Percentiles rank a stretch among this genome's conserved stretches.
phyloP scores from a whole-genome alignment of 2,329 filamentous ascomycete genomes.

The Drechslerella dactyloides region DNA sequence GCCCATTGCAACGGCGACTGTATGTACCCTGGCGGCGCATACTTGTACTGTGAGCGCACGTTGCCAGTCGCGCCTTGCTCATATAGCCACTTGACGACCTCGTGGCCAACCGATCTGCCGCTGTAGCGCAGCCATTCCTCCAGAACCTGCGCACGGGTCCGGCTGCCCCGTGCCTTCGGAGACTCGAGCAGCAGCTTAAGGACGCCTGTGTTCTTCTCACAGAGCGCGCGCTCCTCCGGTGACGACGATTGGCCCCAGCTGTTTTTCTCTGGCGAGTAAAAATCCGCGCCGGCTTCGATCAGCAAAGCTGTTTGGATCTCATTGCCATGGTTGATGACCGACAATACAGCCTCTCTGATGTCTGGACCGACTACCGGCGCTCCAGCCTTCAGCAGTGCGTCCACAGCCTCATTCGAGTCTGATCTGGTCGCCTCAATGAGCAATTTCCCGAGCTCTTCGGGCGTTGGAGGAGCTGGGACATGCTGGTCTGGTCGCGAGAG shows the following conservation, averaged over 20 bases:
- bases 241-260: neutral
- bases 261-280: neutral
- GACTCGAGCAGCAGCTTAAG: conserved; percentile 15
- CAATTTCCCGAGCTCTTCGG: conserved; percentile 6
- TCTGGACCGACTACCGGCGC: neutral
- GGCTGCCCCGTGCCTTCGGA: conserved; percentile 12
- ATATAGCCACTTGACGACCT: conserved; percentile 20
- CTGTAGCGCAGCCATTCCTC: conserved; percentile 20
- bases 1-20: conserved; percentile 18
- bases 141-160: conserved; percentile 14
- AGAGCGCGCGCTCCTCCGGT: conserved; percentile 8
- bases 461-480: conserved; percentile 8
- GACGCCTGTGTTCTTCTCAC: conserved; percentile 5
- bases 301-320: neutral
- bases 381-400: conserved; percentile 7
- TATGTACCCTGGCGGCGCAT: conserved; percentile 15
- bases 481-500: conserved; percentile 15
- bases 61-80: conserved; percentile 19
- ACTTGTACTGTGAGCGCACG: conserved; percentile 11
- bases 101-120: conserved; percentile 9
- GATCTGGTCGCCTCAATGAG: conserved; percentile 1
- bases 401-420: conserved; percentile 3
- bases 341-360: conserved; percentile 6
- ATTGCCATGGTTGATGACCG: conserved; percentile 6
- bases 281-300: conserved; percentile 15